Base-by-base conservation (phyloP, 225 moss, liverwort and hornwort species). In the Climacium dendroides region DNA sequence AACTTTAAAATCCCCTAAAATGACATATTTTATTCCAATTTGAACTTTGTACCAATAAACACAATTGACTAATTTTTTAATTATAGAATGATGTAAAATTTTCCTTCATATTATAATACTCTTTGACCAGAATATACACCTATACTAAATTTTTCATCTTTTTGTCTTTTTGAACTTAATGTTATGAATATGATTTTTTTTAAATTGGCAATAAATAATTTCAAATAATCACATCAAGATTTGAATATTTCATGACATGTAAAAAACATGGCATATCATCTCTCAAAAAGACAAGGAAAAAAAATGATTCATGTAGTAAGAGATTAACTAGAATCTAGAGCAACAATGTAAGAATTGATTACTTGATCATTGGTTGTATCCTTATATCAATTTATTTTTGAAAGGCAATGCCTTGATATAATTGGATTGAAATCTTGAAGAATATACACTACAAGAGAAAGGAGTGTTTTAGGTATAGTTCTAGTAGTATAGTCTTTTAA, bases 321-420 rank as follows among this genome's bases (percentile, higher is more conserved):
- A 13, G 13, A 1, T 24, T 4, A 39, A 7, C 39, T 41, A 1
- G 25, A 70, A n/a, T n/a, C n/a, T n/a, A n/a, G n/a, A n/a, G 1
- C 41, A 41, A 39, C 4, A 37, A 23, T 37, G 37, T 35, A 0
- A 35, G n/a, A n/a, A n/a, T 35, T 35, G 10, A 65, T 35, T 35
- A 65, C 11, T 11, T 65, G 6, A 0, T 24, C 23, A 67, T 4
- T 37, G 7, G 2, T 23, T 37, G 37, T 37, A 4, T 37, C 18
- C 4, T 69, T 13, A 5, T 69, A 69, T 69, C 14, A 24, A 24
- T 24, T 39, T 14, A 39, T 4, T 69, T 13, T 69, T 14, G 39
- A 69, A 69, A 8, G 24, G 8, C 3, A 0, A 24, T 69, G 13
- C 13, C 5, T 69, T 24, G 3, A 39, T 1, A 69, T 0, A 0